Conservation (phyloP, 2,329 filamentous ascomycete species). For the Celoporthe dispersa region DNA sequence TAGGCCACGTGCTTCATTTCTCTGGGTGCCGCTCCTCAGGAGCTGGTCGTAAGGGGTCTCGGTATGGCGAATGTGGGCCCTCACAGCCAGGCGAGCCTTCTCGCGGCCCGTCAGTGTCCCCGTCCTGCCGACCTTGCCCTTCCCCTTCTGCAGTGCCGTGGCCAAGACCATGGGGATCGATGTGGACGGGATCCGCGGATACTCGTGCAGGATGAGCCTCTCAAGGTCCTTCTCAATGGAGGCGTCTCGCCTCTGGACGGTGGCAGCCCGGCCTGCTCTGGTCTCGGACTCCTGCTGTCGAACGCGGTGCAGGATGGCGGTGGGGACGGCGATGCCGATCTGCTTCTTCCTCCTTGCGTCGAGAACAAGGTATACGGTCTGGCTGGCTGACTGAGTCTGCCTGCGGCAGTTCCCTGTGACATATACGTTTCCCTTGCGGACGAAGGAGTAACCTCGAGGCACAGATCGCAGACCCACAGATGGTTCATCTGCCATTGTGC, state of each 20-base stretch:
- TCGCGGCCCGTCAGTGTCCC: slow-evolving; percentile 42
- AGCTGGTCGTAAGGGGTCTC: slow-evolving; percentile 53
- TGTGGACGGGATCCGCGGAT: slow-evolving; percentile 44
- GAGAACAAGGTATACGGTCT: slow-evolving; percentile 44
- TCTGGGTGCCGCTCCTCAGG: slow-evolving; percentile 32
- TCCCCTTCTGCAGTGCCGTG: slow-evolving; percentile 50
- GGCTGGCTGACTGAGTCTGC: slow-evolving; percentile 39
- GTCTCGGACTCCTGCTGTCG: slow-evolving; percentile 38
- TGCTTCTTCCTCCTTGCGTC: slow-evolving; percentile 29
- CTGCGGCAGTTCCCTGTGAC: slow-evolving; percentile 47
- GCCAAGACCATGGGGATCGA: slow-evolving; percentile 42
- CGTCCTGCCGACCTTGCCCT: slow-evolving; percentile 52
- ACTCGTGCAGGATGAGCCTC: slow-evolving; percentile 43
- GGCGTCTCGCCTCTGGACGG: slow-evolving; percentile 42
- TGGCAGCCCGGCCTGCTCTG: slow-evolving; percentile 38
- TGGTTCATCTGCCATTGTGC: slow-evolving; percentile 18
- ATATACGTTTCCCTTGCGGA: slow-evolving; percentile 48
- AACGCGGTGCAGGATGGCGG: slow-evolving; percentile 37
- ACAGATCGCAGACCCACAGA: slow-evolving; percentile 35
- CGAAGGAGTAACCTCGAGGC: slow-evolving; percentile 46
- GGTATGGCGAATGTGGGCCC: slow-evolving; percentile 53
- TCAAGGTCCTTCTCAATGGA: slow-evolving; percentile 40
- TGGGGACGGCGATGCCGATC: slow-evolving; percentile 48
- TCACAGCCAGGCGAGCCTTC: slow-evolving; percentile 51
- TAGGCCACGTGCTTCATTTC: slow-evolving; percentile 32